Base-by-base conservation (phyloP, 1,139 yeast species). In the Spencermartinsiella ligniputridi region DNA sequence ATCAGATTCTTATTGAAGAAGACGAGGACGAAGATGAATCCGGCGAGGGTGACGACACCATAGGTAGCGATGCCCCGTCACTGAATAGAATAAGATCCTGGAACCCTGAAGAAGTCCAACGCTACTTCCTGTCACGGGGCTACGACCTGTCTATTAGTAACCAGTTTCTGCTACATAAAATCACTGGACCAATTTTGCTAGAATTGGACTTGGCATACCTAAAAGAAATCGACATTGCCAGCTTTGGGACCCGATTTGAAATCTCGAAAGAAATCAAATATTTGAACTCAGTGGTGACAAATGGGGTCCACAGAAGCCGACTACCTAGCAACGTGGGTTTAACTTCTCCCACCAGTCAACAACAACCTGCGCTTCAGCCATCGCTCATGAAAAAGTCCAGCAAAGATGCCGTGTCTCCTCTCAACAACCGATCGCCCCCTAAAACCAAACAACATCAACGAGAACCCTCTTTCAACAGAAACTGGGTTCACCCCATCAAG, bases 191-290 rank as follows among this genome's bases (percentile, higher is more conserved):
- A 2, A 90, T 92, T 42, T 68, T 92, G 41, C 71, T 92, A 45
- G 96, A 90, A 62, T 73, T 94, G 53, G 97, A 90, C 59, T 73
- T 90, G 53, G 77, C 88, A 1, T 86, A 86, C 58, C 73, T 92
- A 58, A 92, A 92, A 62, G 98, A 92, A 64, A 71, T 92, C 48
- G 98, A 90, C 51, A 92, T 92, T 43, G 76, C 81, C 45, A 86
- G 96, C 2, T 92, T 92, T 69, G 99, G 99, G 18, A 90, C 97
- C 1, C 74, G 99, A 49, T 92, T 89, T 66, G 96, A 90, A 64
- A 78, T 94, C 36, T 82, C 81, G 63, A 88, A 88, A 61, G 96
- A 87, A 62, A 90, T 92, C 57, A 95, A 87, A 62, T 76, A 79
- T 37, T 73, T 90, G 9, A 56, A 51, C 41, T 50, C 56, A 25